Evolutionary conservation across 1,284 basidiomycete species (phyloP), one percentile per base, ranked within the genome.

Genomic region (Paramarasmius palmivorus): DNA sequence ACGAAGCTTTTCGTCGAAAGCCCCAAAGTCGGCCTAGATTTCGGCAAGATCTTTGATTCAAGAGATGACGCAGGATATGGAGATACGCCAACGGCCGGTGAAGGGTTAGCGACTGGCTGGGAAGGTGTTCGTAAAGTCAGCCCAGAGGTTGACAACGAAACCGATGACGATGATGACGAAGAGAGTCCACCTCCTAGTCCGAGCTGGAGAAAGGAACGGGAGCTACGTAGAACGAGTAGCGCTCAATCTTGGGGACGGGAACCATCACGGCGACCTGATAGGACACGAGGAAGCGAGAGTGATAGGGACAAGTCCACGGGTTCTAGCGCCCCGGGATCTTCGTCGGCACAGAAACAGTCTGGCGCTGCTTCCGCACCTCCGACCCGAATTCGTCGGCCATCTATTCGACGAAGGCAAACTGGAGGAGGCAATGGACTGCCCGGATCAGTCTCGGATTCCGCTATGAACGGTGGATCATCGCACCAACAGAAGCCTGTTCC

Each of bases 21-120:
- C 6, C 88, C 86, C 0, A 82, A 75, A 57, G 81, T 86, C 26
- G 82, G 82, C 1, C 73, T 91, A 20, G 82, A 88, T 62, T 90
- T 91, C 63, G 77, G 82, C 7, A 84, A 83, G 67, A 88, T 90
- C 39, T 90, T 90, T 57, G 86, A 89, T 61, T 82, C 83, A 57
- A 76, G 74, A 23, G 70, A 78, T 26, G 74, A 72, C 4, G 71
- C 54, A 7, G 57, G 61, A 3, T 52, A 50, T 42, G 57, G 62
- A 49, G 73, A 75, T 47, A 70, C 72, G 36, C 68, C 66, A 14
- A 72, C 72, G 7, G 69, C 66, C 37, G 73, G 45, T 20, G 63
- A 58, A 35, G 59, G 25, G 23, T 29, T 46, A 7, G 25, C 44
- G n/a, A 32, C 22, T 61, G 9, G 66, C 65, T 41, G 63, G 64